Evolutionary conservation across 1,284 basidiomycete species (phyloP).

Genomic region (Austroboletus novae-zelandiae): DNA sequence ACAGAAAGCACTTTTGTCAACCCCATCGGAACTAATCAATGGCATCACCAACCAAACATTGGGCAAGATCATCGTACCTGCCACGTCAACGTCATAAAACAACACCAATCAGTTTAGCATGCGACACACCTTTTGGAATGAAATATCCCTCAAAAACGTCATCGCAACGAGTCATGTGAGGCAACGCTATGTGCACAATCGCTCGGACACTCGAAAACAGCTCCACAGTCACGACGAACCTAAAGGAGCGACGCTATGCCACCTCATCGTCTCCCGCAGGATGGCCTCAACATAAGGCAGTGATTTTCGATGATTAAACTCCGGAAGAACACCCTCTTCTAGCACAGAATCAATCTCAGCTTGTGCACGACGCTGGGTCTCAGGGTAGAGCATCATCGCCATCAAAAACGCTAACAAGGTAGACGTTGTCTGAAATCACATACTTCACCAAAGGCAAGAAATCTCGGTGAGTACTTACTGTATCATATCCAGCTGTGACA

Average conservation of each 20-base stretch:
- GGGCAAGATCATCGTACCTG: conserved; percentile 29
- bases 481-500: conserved; percentile 27
- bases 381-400: conserved; percentile 33
- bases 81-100: neutral
- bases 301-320: conserved; percentile 25
- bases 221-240: conserved; percentile 13
- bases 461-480: conserved; percentile 12
- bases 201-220: conserved; percentile 7
- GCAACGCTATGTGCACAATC: conserved; percentile 20
- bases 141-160: conserved; percentile 33
- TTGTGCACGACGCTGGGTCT: conserved; percentile 30
- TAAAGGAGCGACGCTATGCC: conserved; percentile 30
- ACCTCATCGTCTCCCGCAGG: conserved; percentile 34
- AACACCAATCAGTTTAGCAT: neutral
- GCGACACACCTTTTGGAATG: conserved; percentile 30
- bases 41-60: conserved; percentile 31
- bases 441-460: neutral
- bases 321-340: conserved; percentile 16
- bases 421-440: conserved; percentile 23
- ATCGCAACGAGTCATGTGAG: conserved; percentile 27
- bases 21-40: neutral
- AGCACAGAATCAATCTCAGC: conserved; percentile 31
- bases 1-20: neutral
- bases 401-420: conserved; percentile 26
- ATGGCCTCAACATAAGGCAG: conserved; percentile 33